Evolutionary conservation across 139 green algal genomes (phyloP).

Genomic region (Chlorella sp.): DNA sequence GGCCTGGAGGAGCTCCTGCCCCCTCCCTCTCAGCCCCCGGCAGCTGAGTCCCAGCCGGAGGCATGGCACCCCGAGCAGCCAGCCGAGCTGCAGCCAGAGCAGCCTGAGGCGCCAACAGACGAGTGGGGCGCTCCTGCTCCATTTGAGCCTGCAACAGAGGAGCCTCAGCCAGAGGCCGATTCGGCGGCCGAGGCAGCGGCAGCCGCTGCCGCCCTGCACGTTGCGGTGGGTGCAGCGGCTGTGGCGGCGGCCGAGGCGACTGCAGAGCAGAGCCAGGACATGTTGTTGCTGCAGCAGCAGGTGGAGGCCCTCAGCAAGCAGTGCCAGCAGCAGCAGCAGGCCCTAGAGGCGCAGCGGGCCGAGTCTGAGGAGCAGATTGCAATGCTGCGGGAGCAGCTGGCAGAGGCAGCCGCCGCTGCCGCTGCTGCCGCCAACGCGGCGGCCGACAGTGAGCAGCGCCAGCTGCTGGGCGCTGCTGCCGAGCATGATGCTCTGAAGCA

Average conservation of each 20-base stretch:
- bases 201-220: no score
- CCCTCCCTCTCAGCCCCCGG: no score
- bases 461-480: neutral
- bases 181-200: no score
- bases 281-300: conserved; percentile 15
- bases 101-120: neutral
- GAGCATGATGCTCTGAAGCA: conserved; percentile 17
- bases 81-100: neutral
- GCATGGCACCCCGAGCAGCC: neutral
- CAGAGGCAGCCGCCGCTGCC: neutral
- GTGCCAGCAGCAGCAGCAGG: conserved; percentile 19
- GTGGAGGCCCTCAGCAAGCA: neutral
- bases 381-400: conserved; percentile 14
- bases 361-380: conserved; percentile 1
- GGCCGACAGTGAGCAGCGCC: conserved; percentile 1
- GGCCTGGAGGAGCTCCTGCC: neutral
- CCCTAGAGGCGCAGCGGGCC: neutral
- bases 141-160: neutral
- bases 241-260: neutral
- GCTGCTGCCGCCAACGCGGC: neutral
- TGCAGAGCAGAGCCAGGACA: neutral
- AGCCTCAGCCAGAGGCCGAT: neutral
- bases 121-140: neutral
- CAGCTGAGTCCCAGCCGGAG: neutral
- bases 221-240: neutral